Conservation (phyloP, 2,329 filamentous ascomycete species). For the Aspergillus sojae region DNA sequence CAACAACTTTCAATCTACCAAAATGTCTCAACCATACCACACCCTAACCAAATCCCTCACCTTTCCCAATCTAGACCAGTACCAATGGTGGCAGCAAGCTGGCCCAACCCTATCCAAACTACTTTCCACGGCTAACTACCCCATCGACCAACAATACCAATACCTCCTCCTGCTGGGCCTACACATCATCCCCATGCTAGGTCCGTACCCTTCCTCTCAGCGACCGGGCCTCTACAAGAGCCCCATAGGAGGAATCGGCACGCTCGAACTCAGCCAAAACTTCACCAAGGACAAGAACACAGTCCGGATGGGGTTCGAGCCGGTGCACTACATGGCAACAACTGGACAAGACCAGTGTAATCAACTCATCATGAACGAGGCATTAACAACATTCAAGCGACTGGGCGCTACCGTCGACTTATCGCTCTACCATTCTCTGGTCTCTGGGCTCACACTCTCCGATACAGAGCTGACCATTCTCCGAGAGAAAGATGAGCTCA, state of each 20-base stretch:
- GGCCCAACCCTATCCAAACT: neutral
- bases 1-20: neutral
- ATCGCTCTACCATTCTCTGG: neutral
- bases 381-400: neutral
- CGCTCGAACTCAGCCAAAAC: conserved; percentile 3
- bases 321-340: neutral
- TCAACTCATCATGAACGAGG: neutral
- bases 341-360: neutral
- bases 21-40: neutral
- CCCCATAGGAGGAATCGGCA: neutral
- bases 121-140: neutral
- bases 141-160: neutral
- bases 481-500: neutral
- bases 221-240: neutral
- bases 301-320: conserved; percentile 1
- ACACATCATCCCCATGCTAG: neutral
- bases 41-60: neutral
- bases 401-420: neutral
- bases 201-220: neutral
- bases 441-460: neutral
- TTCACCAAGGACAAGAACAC: neutral
- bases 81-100: conserved; percentile 1
- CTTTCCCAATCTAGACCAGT: neutral
- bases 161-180: neutral
- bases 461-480: neutral